These are phyloP conservation scores for Aspergillus fischeri DNA, from an alignment of 2,329 filamentous ascomycete genomes.

Conservation along the genomic window DNA sequence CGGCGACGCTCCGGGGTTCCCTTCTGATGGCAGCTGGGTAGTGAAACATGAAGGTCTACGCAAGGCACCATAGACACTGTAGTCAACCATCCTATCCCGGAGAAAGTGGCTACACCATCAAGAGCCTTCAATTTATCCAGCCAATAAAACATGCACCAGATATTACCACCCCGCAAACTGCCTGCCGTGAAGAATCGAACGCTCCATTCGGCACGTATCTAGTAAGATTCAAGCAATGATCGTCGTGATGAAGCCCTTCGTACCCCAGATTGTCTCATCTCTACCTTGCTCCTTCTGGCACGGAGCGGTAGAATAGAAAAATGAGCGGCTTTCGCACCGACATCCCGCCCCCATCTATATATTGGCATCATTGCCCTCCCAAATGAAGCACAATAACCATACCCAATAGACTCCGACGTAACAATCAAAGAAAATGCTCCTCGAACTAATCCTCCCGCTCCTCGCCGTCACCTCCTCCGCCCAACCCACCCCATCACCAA, in stretches of 20 bases:
- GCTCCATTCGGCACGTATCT: background rate
- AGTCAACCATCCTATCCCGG: background rate
- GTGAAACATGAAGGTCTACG: slow-evolving; percentile 9
- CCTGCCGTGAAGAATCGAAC: background rate
- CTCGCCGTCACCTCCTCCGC: slow-evolving; percentile 1
- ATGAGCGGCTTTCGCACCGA: background rate
- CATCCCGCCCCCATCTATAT: background rate
- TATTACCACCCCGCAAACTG: background rate
- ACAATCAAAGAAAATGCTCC: background rate
- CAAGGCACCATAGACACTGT: slow-evolving; percentile 4
- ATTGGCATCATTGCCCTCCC: background rate
- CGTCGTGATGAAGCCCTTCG: slow-evolving; percentile 2
- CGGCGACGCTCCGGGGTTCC: slow-evolving; percentile 9
- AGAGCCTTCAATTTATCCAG: background rate
- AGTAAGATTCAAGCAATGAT: background rate
- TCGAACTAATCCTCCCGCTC: background rate
- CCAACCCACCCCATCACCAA: slow-evolving; percentile 1
- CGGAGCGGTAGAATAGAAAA: background rate
- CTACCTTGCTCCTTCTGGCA: background rate
- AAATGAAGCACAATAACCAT: background rate
- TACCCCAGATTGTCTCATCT: slow-evolving; percentile 1
- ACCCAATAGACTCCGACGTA: background rate
- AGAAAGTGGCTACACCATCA: background rate
- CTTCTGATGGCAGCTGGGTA: slow-evolving; percentile 7
- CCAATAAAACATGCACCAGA: background rate